phyloP scores from a whole-genome alignment of 164 flowering plant genomes.

The Cinnamomum chago region DNA sequence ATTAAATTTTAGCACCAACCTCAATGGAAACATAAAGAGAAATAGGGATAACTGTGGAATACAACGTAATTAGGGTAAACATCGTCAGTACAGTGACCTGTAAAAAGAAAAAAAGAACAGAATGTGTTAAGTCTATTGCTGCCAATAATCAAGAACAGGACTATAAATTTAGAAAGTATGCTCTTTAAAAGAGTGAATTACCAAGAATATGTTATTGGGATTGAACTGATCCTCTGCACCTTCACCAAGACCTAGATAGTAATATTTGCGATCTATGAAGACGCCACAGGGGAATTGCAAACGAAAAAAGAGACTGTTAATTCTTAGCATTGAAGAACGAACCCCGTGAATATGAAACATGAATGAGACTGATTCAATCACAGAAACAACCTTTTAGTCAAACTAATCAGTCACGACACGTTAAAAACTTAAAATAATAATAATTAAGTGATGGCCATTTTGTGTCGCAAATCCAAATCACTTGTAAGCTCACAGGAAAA shows the following conservation, averaged over 20 bases:
- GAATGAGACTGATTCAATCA: too few species aligned
- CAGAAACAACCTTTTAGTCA: too few species aligned
- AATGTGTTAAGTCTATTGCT: neutral
- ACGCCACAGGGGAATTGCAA: constrained; percentile 54
- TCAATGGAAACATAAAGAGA: constrained; percentile 97
- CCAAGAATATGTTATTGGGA: constrained; percentile 77
- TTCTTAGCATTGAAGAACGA: neutral
- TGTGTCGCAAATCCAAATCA: too few species aligned
- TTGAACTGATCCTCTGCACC: constrained; percentile 58
- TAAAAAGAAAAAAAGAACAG: neutral
- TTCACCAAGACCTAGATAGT: constrained; percentile 53
- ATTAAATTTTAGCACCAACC: constrained; percentile 32
- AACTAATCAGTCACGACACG: too few species aligned
- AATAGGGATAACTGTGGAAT: constrained; percentile 91
- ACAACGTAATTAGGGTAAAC: constrained; percentile 84
- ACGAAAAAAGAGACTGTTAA: neutral
- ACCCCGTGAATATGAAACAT: neutral
- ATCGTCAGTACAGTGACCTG: constrained; percentile 75
- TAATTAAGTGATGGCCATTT: too few species aligned
- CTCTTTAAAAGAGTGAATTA: constrained; percentile 21
- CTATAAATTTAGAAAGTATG: neutral
- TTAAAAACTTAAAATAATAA: too few species aligned
- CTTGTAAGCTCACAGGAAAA: too few species aligned
- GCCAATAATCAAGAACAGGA: neutral
- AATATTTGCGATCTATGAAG: constrained; percentile 62